These are phyloP conservation scores for Huntiella savannae DNA, from an alignment of 2,329 filamentous ascomycete genomes.

Conservation along the genomic window DNA sequence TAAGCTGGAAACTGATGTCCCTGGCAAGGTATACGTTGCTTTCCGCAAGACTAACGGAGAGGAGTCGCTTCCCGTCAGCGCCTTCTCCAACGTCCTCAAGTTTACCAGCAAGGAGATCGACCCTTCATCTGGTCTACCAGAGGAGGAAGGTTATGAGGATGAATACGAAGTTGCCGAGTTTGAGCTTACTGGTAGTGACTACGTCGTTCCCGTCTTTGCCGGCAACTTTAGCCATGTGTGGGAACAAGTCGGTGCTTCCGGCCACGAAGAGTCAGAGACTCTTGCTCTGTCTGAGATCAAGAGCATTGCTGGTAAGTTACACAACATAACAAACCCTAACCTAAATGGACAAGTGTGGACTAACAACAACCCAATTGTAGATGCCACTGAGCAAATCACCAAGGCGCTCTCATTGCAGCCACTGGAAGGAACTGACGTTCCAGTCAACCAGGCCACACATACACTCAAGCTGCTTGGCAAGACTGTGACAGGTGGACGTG, in stretches of 20 bases:
- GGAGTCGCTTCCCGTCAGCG: slow-evolving; percentile 54
- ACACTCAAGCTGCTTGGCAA: slow-evolving; percentile 92
- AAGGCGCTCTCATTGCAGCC: slow-evolving; percentile 79
- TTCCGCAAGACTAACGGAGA: slow-evolving; percentile 72
- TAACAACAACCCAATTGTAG: slow-evolving; percentile 25
- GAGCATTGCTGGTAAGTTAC: slow-evolving; percentile 66
- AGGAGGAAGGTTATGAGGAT: slow-evolving; percentile 85
- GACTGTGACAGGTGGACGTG: slow-evolving; percentile 75
- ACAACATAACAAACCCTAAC: not conserved
- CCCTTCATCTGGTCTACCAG: slow-evolving; percentile 77
- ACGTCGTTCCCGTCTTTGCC: slow-evolving; percentile 81
- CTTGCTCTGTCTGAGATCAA: slow-evolving; percentile 73
- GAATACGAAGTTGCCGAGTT: slow-evolving; percentile 95
- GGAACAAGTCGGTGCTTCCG: slow-evolving; percentile 78
- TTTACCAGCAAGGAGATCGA: slow-evolving; percentile 98
- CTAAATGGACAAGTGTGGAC: not conserved
- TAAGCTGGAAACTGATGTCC: slow-evolving; percentile 64
- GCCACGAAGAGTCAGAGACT: slow-evolving; percentile 81
- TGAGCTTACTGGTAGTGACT: slow-evolving; percentile 79
- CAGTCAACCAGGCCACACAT: slow-evolving; percentile 74
- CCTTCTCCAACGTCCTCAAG: slow-evolving; percentile 82
- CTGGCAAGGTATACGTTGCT: slow-evolving; percentile 84
- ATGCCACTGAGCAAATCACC: slow-evolving; percentile 80
- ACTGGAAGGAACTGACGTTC: slow-evolving; percentile 82
- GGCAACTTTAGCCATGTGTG: slow-evolving; percentile 91